phyloP scores from a whole-genome alignment of 2,329 filamentous ascomycete species.

The Chrysosporium keratinophilum region DNA sequence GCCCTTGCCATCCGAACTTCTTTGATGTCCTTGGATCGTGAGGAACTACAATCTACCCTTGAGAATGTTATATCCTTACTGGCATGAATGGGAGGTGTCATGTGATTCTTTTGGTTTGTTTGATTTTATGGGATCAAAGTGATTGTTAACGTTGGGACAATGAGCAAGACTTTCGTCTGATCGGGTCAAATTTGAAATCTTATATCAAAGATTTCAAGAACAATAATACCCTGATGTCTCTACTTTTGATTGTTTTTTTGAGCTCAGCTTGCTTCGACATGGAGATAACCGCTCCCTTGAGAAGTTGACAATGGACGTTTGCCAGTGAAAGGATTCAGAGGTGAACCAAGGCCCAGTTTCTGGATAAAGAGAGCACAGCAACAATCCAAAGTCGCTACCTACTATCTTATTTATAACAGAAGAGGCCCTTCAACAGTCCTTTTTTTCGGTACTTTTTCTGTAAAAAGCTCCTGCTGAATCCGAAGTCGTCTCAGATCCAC shows the following conservation, averaged over 20 bases:
- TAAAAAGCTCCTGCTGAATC: not conserved
- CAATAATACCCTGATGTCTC: not conserved
- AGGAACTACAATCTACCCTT: not conserved
- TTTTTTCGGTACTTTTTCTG: not conserved
- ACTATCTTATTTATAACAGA: not conserved
- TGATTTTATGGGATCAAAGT: not conserved
- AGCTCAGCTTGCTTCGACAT: not conserved
- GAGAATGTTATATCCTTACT: not conserved
- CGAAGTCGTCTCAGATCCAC: not conserved
- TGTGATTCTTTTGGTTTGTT: not conserved
- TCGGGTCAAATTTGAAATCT: not conserved
- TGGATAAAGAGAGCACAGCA: not conserved
- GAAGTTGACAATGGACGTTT: not conserved
- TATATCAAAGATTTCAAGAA: not conserved
- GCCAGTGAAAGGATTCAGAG: not conserved
- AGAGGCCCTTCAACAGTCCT: not conserved
- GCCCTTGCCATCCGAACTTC: not conserved
- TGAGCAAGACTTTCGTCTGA: not conserved
- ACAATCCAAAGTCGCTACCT: not conserved
- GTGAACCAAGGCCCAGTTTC: not conserved
- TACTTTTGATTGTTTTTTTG: not conserved
- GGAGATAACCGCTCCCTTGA: not conserved
- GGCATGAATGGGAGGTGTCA: not conserved
- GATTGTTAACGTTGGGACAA: not conserved
- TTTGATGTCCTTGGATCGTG: not conserved